These are phyloP conservation scores for Parvularia atlantis DNA, from an alignment of 78 protist species.

Conservation along the genomic window DNA sequence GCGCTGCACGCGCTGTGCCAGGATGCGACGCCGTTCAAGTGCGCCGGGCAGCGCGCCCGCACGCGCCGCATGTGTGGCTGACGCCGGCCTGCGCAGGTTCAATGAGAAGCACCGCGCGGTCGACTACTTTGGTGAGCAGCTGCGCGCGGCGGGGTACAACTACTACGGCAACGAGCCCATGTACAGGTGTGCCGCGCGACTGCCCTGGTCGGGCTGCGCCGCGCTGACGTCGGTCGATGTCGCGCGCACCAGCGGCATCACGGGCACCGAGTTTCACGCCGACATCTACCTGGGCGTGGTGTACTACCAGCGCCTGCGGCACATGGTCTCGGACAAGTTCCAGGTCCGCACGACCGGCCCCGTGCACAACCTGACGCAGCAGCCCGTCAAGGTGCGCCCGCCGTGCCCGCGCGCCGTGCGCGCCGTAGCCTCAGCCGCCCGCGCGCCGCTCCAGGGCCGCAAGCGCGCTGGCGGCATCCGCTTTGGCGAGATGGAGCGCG, in stretches of 20 bases:
- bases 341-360: conserved; percentile 96
- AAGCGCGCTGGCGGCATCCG: conserved; percentile 90
- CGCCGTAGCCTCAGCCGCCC: no score
- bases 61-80: no score
- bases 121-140: conserved; percentile 84
- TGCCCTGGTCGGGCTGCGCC: no score
- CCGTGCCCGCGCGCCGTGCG: no score
- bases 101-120: conserved; percentile 63
- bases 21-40: conserved; percentile 90
- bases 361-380: conserved; percentile 73
- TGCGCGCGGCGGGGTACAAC: conserved; percentile 78
- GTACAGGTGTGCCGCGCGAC: no score
- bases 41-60: no score
- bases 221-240: no score
- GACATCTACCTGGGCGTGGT: conserved; percentile 85
- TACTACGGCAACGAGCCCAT: conserved; percentile 82
- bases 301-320: conserved; percentile 98
- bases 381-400: conserved; percentile 91
- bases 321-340: conserved; percentile 96
- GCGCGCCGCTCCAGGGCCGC: no score
- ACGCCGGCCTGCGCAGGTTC: no score
- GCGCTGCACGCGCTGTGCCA: conserved; percentile 77
- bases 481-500: conserved; percentile 99
- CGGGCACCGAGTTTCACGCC: conserved; percentile 76
- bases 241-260: conserved; percentile 44